These are phyloP conservation scores for Chrysosporium keratinophilum DNA, from an alignment of 2,329 filamentous ascomycete species.

Conservation along the genomic window DNA sequence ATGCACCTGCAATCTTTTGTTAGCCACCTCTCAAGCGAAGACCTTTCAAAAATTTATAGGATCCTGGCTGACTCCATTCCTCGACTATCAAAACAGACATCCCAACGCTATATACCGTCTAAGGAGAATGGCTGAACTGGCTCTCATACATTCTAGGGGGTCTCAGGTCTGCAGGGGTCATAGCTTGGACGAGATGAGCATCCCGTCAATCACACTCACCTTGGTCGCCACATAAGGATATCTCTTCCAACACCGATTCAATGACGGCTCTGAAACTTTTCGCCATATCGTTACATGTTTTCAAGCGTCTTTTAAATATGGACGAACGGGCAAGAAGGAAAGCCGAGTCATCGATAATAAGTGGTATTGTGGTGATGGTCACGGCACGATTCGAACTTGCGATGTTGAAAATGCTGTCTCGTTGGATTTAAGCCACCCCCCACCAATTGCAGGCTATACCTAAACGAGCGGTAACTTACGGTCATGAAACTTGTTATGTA, in stretches of 20 bases:
- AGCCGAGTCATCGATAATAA: neutral
- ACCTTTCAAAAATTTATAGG: too few relatives aligned
- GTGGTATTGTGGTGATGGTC: neutral
- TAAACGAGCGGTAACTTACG: too few relatives aligned
- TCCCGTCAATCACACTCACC: constrained; percentile 35
- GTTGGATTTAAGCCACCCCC: too few relatives aligned
- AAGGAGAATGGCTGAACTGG: neutral
- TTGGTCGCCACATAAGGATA: constrained; percentile 48
- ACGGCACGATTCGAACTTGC: constrained; percentile 15
- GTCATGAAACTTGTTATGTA: too few relatives aligned
- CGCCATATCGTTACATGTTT: constrained; percentile 29
- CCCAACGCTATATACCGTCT: too few relatives aligned
- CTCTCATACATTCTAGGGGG: neutral
- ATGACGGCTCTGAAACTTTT: constrained; percentile 47
- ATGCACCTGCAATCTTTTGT: constrained; percentile 24
- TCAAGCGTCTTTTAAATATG: neutral
- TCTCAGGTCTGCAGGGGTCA: neutral
- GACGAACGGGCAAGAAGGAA: neutral
- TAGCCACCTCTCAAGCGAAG: neutral
- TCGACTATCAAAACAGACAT: too few relatives aligned
- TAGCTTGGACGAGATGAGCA: neutral
- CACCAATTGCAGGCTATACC: too few relatives aligned
- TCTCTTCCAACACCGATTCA: constrained; percentile 48
- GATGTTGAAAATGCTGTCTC: constrained; percentile 1
- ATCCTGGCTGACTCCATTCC: too few relatives aligned